These are phyloP conservation scores for Achlya hypogyna DNA, from an alignment of 352 stramenopile species.

Conservation along the genomic window DNA sequence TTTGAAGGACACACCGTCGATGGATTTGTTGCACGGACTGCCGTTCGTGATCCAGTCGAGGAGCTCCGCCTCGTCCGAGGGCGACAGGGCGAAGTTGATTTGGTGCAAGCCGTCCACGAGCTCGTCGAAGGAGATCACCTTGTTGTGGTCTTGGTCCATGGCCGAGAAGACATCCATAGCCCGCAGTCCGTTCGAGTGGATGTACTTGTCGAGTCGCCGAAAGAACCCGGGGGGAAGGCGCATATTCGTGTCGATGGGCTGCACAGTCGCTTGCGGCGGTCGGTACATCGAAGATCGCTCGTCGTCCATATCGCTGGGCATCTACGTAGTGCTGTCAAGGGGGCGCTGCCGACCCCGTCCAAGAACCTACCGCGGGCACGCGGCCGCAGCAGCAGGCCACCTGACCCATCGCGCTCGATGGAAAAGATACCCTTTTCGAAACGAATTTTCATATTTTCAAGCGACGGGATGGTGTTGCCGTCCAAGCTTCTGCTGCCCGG, in stretches of 20 bases:
- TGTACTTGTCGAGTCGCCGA: conserved; percentile 42
- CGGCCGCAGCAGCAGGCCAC: conserved; percentile 1
- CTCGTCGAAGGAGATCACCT: conserved; percentile 32
- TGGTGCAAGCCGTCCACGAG: conserved; percentile 37
- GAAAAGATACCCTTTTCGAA: neutral
- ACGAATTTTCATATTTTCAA: neutral
- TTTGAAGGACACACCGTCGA: conserved; percentile 44
- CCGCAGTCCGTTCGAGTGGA: conserved; percentile 38
- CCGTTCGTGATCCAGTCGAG: conserved; percentile 39
- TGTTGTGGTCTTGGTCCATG: conserved; percentile 38
- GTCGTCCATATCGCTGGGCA: neutral
- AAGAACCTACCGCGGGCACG: neutral
- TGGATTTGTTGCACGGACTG: conserved; percentile 25
- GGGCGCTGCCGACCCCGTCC: neutral
- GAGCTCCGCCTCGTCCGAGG: conserved; percentile 17
- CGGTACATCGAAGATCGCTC: neutral
- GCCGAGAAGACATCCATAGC: conserved; percentile 38
- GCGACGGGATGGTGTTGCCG: neutral
- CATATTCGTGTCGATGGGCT: neutral
- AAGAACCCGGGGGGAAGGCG: conserved; percentile 35
- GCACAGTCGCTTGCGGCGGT: neutral
- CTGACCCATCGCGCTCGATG: conserved; percentile 6
- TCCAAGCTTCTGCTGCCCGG: conserved; percentile 2
- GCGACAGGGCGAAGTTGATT: conserved; percentile 35
- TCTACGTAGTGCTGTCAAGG: neutral